These are phyloP conservation scores for Dendrobium huoshanense DNA, from an alignment of 106 monocot species.

Conservation along the genomic window DNA sequence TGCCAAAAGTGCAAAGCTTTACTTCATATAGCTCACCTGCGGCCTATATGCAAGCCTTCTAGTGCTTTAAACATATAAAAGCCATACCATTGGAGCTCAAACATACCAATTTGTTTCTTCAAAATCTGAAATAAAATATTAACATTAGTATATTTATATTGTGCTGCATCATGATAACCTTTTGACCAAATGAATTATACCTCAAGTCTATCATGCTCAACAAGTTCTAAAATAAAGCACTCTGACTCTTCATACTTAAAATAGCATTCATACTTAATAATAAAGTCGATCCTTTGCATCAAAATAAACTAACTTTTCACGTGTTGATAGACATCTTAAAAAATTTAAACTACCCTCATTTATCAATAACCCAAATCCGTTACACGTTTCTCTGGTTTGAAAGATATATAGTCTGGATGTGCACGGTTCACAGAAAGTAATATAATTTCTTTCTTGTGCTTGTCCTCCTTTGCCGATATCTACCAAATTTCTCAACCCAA, in stretches of 20 bases:
- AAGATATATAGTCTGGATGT: conserved; percentile 76
- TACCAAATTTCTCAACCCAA: too few species aligned
- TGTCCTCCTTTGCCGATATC: conserved; percentile 90
- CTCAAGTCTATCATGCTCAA: too few species aligned
- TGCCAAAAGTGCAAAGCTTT: background rate
- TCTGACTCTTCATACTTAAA: too few species aligned
- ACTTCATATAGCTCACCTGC: conserved; percentile 38
- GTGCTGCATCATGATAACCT: background rate
- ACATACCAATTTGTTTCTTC: conserved; percentile 63
- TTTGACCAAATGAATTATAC: background rate
- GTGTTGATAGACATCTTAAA: too few species aligned
- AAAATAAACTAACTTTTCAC: too few species aligned
- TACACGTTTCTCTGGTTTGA: conserved; percentile 67
- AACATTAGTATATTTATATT: background rate
- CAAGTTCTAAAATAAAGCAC: too few species aligned
- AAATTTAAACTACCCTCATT: too few species aligned
- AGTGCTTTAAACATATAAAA: conserved; percentile 89
- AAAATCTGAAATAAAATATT: conserved; percentile 32
- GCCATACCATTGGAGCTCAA: conserved; percentile 86
- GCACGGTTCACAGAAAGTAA: conserved; percentile 54
- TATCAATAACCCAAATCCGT: conserved; percentile 29
- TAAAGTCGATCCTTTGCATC: too few species aligned
- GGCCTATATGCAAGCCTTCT: conserved; percentile 84
- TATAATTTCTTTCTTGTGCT: conserved; percentile 80
- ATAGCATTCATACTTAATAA: too few species aligned